Evolutionary conservation across 208 protist species (phyloP).

Genomic region (Trypanosoma rangeli): DNA sequence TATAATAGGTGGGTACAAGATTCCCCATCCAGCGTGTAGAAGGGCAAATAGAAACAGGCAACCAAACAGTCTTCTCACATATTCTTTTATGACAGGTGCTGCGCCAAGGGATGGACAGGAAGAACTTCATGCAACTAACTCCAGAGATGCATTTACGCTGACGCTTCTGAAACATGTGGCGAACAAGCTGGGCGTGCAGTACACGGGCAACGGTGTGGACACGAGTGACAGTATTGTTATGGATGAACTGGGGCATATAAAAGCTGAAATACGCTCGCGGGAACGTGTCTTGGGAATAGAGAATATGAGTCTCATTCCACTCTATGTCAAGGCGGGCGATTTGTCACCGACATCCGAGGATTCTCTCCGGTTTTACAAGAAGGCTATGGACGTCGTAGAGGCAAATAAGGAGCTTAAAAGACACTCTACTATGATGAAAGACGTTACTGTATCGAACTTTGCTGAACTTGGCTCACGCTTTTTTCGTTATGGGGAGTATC

Average conservation of each 20-base stretch:
- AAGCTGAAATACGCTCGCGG: constrained; percentile 23
- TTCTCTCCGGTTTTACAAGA: constrained; percentile 11
- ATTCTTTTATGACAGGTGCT: background rate
- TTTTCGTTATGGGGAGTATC: constrained; percentile 17
- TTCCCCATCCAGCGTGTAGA: background rate
- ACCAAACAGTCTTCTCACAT: background rate
- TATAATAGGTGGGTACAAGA: background rate
- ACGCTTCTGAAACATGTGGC: constrained; percentile 20
- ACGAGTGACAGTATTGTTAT: background rate
- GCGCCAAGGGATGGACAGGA: background rate
- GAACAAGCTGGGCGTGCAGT: constrained; percentile 17
- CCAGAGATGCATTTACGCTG: constrained; percentile 26
- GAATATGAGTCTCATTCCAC: constrained; percentile 19
- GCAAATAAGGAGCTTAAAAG: constrained; percentile 5
- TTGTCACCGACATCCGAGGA: background rate
- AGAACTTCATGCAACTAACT: background rate
- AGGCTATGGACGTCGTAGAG: constrained; percentile 17
- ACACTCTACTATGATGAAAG: background rate
- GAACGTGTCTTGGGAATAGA: constrained; percentile 19
- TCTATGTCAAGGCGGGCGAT: constrained; percentile 21
- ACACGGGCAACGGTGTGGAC: background rate
- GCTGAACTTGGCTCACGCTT: constrained; percentile 19
- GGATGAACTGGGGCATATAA: constrained; percentile 11
- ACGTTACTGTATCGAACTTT: constrained; percentile 7
- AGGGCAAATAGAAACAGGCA: background rate